Percentiles rank a stretch among this genome's conserved stretches.
Conservation (phyloP, 2,329 filamentous ascomycete species). For the Aspergillus sp. region DNA sequence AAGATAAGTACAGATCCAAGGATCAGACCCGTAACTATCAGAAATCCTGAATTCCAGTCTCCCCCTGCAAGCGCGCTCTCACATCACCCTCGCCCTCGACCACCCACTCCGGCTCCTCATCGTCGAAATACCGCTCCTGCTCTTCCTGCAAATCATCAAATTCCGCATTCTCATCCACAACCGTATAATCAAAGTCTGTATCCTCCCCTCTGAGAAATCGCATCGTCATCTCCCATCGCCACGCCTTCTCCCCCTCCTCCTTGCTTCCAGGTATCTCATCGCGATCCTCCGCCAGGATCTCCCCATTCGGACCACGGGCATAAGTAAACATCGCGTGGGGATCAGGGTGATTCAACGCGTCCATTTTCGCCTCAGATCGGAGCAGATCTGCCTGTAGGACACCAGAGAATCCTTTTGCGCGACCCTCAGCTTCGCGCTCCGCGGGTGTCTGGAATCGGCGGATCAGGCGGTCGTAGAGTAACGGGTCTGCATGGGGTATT, state of each 20-base stretch:
- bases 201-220: slow-evolving; percentile 76
- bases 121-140: slow-evolving; percentile 78
- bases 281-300: slow-evolving; percentile 59
- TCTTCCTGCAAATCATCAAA: slow-evolving; percentile 66
- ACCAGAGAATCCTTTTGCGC: slow-evolving; percentile 73
- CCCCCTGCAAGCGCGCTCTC: slow-evolving; percentile 45
- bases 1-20: neutral
- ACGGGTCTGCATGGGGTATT: slow-evolving; percentile 58
- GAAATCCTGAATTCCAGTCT: slow-evolving; percentile 73
- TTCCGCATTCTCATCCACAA: slow-evolving; percentile 70
- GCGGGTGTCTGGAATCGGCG: slow-evolving; percentile 71
- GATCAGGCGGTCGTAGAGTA: slow-evolving; percentile 79
- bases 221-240: slow-evolving; percentile 70
- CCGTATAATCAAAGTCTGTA: slow-evolving; percentile 72
- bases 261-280: slow-evolving; percentile 59
- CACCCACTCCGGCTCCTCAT: slow-evolving; percentile 70
- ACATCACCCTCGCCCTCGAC: slow-evolving; percentile 41
- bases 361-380: slow-evolving; percentile 73
- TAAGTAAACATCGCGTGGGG: slow-evolving; percentile 53
- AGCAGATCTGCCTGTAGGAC: slow-evolving; percentile 75
- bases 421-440: slow-evolving; percentile 73
- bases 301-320: slow-evolving; percentile 52
- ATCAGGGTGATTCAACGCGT: slow-evolving; percentile 57
- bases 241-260: slow-evolving; percentile 67
- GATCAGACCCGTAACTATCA: slow-evolving; percentile 36